Base-by-base conservation (phyloP, 352 stramenopile genomes). In the Phytophthora aleatoria region DNA sequence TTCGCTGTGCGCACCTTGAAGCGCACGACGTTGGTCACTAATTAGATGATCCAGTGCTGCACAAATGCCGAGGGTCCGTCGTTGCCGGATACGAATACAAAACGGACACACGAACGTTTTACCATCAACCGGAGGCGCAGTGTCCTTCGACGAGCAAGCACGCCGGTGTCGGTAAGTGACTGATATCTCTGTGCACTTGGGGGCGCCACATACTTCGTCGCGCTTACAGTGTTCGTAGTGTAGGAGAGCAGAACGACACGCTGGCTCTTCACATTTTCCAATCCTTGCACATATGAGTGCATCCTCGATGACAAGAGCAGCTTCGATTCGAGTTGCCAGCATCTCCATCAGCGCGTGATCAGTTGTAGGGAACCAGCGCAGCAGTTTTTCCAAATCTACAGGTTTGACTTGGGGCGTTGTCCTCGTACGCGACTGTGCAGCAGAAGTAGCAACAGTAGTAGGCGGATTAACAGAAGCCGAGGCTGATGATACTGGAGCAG, bases 171-270 rank as follows among this genome's bases (percentile, higher is more conserved):
- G 35, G 43, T 68, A 70, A 15, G 77, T 56, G n/a, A 49, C 52
- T 11, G 31, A 51, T 31, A 73, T 72, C 41, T 71, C 57, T 5
- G 13, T 26, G 48, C 74, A 83, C 16, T 61, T 69, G 9, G 69
- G 38, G 49, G 77, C 55, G 6, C 42, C 12, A 57, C 75, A 83
- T 16, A 63, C 24, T 55, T 73, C 43, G 33, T 68, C 50, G 2
- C 47, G 27, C 39, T 81, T 82, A 54, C 64, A 80, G 35, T 82
- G 73, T 13, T 67, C 63, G 24, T 79, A 75, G 45, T 81, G 70
- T 13, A 66, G 50, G 6, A 71, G 33, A 5, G 67, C 50, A 38
- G 61, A 63, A n/a, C 54, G 52, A 48, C 76, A 85, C 9, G 11
- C 16, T 6, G 31, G 41, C 5, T 78, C 57, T 35, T 66, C 54